These are phyloP conservation scores for Hypoxylon sp. DNA, from an alignment of 2,329 filamentous ascomycete genomes.

Conservation along the genomic window DNA sequence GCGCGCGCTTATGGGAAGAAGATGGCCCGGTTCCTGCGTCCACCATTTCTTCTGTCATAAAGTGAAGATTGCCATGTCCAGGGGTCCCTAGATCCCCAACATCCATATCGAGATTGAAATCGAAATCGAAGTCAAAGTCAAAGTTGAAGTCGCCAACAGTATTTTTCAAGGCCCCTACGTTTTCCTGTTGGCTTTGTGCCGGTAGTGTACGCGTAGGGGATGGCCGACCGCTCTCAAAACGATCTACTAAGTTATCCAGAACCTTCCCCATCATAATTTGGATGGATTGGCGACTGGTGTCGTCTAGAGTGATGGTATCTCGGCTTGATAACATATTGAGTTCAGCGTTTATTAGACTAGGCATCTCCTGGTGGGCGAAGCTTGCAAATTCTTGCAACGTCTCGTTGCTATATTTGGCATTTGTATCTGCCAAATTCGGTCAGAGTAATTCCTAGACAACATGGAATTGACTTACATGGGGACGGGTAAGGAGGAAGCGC, in stretches of 20 bases:
- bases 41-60: neutral
- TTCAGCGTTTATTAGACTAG: neutral
- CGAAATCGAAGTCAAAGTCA: neutral
- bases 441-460: neutral
- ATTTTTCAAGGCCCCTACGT: neutral
- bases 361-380: slow-evolving; percentile 9
- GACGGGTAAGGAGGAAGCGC: slow-evolving; percentile 6
- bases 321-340: slow-evolving; percentile 1
- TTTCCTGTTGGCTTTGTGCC: neutral
- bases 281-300: neutral
- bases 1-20: neutral
- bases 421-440: neutral
- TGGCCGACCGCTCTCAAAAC: neutral
- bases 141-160: slow-evolving; percentile 4
- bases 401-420: neutral
- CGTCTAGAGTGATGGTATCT: neutral
- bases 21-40: neutral
- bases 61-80: neutral
- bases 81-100: neutral
- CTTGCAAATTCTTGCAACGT: neutral
- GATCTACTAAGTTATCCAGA: neutral
- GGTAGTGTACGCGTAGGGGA: neutral
- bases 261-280: neutral
- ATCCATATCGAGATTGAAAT: slow-evolving; percentile 3
- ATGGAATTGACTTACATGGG: slow-evolving; percentile 22